These are phyloP conservation scores for Talaromyces sp. DNA, from an alignment of 2,329 filamentous ascomycete species.

Conservation along the genomic window DNA sequence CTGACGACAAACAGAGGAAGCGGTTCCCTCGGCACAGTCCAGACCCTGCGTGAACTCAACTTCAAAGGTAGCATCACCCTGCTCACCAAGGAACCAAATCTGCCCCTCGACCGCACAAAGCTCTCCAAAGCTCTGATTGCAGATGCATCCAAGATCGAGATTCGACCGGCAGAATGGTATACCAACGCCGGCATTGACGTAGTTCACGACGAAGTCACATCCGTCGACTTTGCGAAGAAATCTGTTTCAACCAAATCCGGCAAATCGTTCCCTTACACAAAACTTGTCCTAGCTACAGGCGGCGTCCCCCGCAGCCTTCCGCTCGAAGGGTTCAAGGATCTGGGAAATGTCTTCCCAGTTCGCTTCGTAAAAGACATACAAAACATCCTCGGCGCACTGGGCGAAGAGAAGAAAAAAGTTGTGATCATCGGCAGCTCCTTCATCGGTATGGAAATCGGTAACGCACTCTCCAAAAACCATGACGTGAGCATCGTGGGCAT, in stretches of 20 bases:
- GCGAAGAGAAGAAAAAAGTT: slow-evolving; percentile 78
- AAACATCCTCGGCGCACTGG: slow-evolving; percentile 73
- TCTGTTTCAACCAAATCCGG: slow-evolving; percentile 71
- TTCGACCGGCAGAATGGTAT: slow-evolving; percentile 75
- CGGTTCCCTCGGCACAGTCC: slow-evolving; percentile 74
- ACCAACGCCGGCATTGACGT: slow-evolving; percentile 57
- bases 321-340: slow-evolving; percentile 77
- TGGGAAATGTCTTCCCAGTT: slow-evolving; percentile 83
- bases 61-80: slow-evolving; percentile 77
- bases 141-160: slow-evolving; percentile 73
- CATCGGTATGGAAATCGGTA: slow-evolving; percentile 97
- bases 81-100: slow-evolving; percentile 77
- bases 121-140: slow-evolving; percentile 88
- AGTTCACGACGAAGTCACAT: slow-evolving; percentile 60
- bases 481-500: slow-evolving; percentile 82
- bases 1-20: slow-evolving; percentile 59
- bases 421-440: slow-evolving; percentile 91
- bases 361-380: slow-evolving; percentile 74
- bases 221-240: slow-evolving; percentile 71
- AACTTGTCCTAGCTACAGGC: slow-evolving; percentile 86
- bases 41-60: slow-evolving; percentile 76
- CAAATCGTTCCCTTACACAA: slow-evolving; percentile 71
- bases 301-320: slow-evolving; percentile 73
- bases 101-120: slow-evolving; percentile 90
- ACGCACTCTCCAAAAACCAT: slow-evolving; percentile 74